These are phyloP conservation scores for Nissolia schottii DNA, from an alignment of 306 rosid genomes.

Conservation along the genomic window DNA sequence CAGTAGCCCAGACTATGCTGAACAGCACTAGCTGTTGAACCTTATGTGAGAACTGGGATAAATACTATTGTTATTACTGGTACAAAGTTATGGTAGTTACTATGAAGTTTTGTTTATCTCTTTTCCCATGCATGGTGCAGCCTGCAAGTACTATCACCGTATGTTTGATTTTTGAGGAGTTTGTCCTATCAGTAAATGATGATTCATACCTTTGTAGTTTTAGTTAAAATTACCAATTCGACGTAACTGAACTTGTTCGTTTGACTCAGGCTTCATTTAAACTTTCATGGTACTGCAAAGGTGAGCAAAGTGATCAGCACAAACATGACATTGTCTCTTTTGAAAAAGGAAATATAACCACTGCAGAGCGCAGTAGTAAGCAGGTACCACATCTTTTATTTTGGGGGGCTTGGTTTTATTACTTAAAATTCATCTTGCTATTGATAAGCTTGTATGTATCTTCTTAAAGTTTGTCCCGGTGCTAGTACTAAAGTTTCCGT, in stretches of 20 bases:
- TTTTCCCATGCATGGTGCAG: constrained; percentile 10
- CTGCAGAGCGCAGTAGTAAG: constrained; percentile 95
- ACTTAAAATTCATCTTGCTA: neutral
- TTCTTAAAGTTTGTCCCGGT: neutral
- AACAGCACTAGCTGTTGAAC: constrained; percentile 9
- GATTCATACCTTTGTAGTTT: constrained; percentile 2
- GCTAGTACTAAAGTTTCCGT: neutral
- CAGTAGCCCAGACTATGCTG: constrained; percentile 3
- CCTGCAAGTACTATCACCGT: constrained; percentile 2
- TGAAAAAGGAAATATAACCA: constrained; percentile 90
- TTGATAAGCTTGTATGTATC: neutral
- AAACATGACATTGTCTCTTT: constrained; percentile 93
- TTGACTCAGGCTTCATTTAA: constrained; percentile 78
- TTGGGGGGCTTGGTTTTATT: constrained; percentile 23
- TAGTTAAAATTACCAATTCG: constrained; percentile 1
- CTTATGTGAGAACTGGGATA: constrained; percentile 1
- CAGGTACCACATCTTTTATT: constrained; percentile 54
- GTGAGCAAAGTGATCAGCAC: constrained; percentile 79
- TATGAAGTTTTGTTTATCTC: neutral
- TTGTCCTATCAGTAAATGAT: constrained; percentile 1
- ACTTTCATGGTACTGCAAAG: constrained; percentile 89
- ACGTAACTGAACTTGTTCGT: constrained; percentile 3
- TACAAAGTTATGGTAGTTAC: neutral
- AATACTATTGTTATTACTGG: neutral
- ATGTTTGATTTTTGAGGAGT: constrained; percentile 20